phyloP scores from a whole-genome alignment of 2,329 filamentous ascomycete genomes.

The Cylindrodendrum hubeiense region DNA sequence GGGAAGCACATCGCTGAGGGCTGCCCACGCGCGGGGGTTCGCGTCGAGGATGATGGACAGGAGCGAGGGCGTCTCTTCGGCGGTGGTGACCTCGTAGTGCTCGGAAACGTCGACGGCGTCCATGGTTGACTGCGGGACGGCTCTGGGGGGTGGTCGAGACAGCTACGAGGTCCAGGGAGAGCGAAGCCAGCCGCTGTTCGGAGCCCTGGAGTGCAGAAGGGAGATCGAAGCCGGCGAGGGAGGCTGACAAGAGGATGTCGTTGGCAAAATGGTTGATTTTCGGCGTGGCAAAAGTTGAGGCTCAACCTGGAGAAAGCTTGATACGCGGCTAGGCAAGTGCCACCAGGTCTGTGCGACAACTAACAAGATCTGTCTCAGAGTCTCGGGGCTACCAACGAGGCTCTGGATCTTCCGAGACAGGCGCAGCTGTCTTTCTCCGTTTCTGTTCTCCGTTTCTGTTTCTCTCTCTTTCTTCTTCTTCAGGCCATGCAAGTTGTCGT shows the following conservation, averaged over 20 bases:
- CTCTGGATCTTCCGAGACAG: background rate
- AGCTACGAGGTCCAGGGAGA: conserved; percentile 49
- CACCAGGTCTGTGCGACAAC: conserved; percentile 9
- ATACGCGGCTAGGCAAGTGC: background rate
- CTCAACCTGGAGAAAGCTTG: conserved; percentile 7
- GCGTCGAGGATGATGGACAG: conserved; percentile 94
- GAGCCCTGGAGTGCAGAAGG: background rate
- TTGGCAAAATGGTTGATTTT: background rate
- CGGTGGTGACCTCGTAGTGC: conserved; percentile 68
- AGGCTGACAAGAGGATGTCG: background rate
- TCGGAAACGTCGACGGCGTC: conserved; percentile 68
- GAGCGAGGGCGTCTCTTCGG: conserved; percentile 78
- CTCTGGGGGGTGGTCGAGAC: conserved; percentile 20
- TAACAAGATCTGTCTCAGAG: background rate
- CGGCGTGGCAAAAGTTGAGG: conserved; percentile 7
- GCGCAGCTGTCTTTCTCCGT: background rate
- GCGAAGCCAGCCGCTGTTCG: background rate
- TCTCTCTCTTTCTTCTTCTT: background rate
- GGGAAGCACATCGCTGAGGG: conserved; percentile 79
- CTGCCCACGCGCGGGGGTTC: conserved; percentile 93
- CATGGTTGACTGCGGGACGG: conserved; percentile 55
- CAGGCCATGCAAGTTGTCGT: background rate
- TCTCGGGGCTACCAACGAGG: background rate
- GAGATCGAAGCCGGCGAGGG: background rate
- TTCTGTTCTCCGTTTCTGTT: background rate